These are phyloP conservation scores for Hysterium pulicare DNA, from an alignment of 2,329 filamentous ascomycete species.

Conservation along the genomic window DNA sequence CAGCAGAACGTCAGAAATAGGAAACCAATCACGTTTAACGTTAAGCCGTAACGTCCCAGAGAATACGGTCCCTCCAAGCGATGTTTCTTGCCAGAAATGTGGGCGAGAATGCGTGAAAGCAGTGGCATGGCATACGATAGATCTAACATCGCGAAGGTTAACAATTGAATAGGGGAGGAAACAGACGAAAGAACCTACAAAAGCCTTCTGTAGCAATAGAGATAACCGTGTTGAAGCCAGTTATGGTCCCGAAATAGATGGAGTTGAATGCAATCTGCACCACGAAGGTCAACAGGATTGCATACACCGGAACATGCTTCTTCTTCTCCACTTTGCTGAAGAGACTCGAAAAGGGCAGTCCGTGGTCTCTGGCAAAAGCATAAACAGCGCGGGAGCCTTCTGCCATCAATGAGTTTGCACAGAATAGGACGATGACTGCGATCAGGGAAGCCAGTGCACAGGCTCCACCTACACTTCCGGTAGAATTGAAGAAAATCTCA, in stretches of 20 bases:
- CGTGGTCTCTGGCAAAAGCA: conserved; percentile 51
- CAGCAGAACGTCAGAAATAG: conserved; percentile 53
- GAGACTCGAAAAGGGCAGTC: conserved; percentile 50
- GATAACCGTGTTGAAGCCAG: conserved; percentile 56
- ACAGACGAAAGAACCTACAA: conserved; percentile 36
- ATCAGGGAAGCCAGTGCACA: conserved; percentile 48
- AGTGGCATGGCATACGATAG: conserved; percentile 58
- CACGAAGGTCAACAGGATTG: conserved; percentile 45
- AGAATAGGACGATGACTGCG: conserved; percentile 47
- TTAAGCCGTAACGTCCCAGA: conserved; percentile 44
- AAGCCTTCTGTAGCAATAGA: conserved; percentile 57
- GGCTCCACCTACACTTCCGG: conserved; percentile 43
- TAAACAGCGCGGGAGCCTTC: conserved; percentile 48
- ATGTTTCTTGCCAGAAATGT: conserved; percentile 42
- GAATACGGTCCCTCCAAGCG: conserved; percentile 44
- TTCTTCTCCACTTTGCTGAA: conserved; percentile 47
- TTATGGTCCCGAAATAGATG: conserved; percentile 55
- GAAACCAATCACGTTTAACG: conserved; percentile 50
- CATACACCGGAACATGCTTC: conserved; percentile 49
- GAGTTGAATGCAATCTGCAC: conserved; percentile 54
- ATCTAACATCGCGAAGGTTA: conserved; percentile 36
- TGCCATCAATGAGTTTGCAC: conserved; percentile 46
- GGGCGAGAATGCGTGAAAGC: conserved; percentile 48
- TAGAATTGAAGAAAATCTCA: conserved; percentile 52
- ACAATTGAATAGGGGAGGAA: background rate